phyloP scores from a whole-genome alignment of 2,329 filamentous ascomycete genomes.

The Chrysosphaeria jannelii region DNA sequence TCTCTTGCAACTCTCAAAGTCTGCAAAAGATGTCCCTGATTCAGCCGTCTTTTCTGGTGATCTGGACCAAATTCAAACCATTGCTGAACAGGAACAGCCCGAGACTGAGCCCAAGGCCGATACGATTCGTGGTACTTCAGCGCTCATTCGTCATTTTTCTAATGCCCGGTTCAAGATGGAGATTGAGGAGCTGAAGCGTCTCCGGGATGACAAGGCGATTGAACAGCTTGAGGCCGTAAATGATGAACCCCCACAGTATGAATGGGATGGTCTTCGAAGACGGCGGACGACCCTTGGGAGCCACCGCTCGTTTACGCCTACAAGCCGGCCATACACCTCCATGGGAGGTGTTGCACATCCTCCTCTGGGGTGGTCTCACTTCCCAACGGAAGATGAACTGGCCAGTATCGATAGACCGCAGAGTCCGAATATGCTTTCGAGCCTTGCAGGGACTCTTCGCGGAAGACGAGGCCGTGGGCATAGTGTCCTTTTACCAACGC shows the following conservation, averaged over 20 bases:
- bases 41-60: constrained; percentile 76
- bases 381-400: constrained; percentile 37
- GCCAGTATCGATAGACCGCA: constrained; percentile 18
- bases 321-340: constrained; percentile 7
- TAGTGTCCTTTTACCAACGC: constrained; percentile 11
- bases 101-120: constrained; percentile 91
- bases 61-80: constrained; percentile 79
- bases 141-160: constrained; percentile 63
- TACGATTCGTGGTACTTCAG: constrained; percentile 70
- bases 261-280: constrained; percentile 77
- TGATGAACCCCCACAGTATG: constrained; percentile 33
- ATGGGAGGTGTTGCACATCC: constrained; percentile 20
- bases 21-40: constrained; percentile 88
- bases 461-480: constrained; percentile 13
- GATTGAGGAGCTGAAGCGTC: constrained; percentile 42
- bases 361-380: constrained; percentile 63
- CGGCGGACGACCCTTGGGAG: constrained; percentile 22
- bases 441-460: constrained; percentile 25
- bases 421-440: constrained; percentile 18
- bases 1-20: constrained; percentile 85
- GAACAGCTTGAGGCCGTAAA: constrained; percentile 44
- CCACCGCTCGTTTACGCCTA: constrained; percentile 8
- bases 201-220: constrained; percentile 46
- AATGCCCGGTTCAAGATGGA: constrained; percentile 48
- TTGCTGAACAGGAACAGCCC: constrained; percentile 84